phyloP scores from a whole-genome alignment of 2,329 filamentous ascomycete species.

The Lasiodiplodia gonubiensis region DNA sequence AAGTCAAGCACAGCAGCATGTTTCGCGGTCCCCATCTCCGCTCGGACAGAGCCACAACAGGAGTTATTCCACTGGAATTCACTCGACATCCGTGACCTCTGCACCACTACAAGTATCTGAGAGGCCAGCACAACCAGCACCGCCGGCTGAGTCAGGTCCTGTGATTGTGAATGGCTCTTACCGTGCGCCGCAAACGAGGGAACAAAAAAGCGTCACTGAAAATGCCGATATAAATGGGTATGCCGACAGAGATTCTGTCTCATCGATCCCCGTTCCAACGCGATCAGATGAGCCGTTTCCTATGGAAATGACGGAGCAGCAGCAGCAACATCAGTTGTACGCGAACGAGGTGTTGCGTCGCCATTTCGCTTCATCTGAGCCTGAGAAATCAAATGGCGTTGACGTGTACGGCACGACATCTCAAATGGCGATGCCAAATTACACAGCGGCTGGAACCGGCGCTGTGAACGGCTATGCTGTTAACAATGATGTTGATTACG shows the following conservation, averaged over 20 bases:
- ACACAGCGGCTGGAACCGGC: not conserved
- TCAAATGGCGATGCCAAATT: not conserved
- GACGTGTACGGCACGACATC: conserved; percentile 4
- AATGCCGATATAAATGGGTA: conserved; percentile 14
- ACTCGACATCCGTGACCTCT: conserved; percentile 13
- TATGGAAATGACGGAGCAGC: conserved; percentile 36
- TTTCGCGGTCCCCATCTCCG: conserved; percentile 55
- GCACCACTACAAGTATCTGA: conserved; percentile 32
- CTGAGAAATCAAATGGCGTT: conserved; percentile 5
- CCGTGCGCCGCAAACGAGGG: conserved; percentile 21
- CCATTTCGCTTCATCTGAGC: conserved; percentile 19
- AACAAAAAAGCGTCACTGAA: conserved; percentile 8
- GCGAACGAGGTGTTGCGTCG: conserved; percentile 38
- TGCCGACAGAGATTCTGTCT: conserved; percentile 16
- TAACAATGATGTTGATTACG: conserved; percentile 35
- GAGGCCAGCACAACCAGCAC: conserved; percentile 34
- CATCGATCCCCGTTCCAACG: not conserved
- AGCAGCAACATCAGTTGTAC: conserved; percentile 40
- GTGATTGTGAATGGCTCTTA: conserved; percentile 50
- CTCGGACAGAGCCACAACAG: conserved; percentile 48
- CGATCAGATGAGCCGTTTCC: conserved; percentile 25
- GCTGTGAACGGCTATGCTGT: not conserved
- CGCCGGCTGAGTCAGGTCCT: conserved; percentile 41
- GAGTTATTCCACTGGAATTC: conserved; percentile 44
- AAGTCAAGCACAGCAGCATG: conserved; percentile 20